These are phyloP conservation scores for Naegleria gruberi DNA, from an alignment of 208 protist genomes.

Conservation along the genomic window DNA sequence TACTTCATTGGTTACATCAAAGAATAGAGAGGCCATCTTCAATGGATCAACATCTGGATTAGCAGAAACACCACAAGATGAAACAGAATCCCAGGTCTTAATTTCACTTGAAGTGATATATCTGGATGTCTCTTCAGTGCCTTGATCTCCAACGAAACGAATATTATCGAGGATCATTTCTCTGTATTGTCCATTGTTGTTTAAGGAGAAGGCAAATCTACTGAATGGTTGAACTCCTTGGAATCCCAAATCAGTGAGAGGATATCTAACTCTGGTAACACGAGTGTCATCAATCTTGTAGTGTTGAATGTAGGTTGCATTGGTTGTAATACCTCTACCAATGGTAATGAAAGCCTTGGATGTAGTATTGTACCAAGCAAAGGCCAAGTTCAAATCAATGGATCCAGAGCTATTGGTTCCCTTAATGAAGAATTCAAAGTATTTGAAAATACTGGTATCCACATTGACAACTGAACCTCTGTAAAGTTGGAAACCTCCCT, in stretches of 20 bases:
- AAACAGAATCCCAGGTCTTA: background rate
- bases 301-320: background rate
- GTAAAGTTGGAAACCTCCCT: background rate
- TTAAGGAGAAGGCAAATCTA: background rate
- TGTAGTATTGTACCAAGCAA: background rate
- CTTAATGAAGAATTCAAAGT: slow-evolving; percentile 1
- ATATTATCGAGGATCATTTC: background rate
- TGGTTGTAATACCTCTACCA: background rate
- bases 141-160: background rate
- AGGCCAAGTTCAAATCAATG: background rate
- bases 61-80: no score
- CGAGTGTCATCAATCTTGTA: background rate
- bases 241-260: background rate
- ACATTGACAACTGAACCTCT: background rate
- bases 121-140: background rate
- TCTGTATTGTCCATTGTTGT: background rate
- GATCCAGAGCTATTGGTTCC: no score
- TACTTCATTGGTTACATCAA: no score
- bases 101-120: background rate
- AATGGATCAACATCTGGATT: no score
- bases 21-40: no score
- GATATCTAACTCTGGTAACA: background rate
- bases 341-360: no score
- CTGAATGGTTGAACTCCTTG: background rate
- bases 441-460: background rate